These are phyloP conservation scores for Trametes elegans DNA, from an alignment of 768 basidiomycete genomes.

Conservation along the genomic window DNA sequence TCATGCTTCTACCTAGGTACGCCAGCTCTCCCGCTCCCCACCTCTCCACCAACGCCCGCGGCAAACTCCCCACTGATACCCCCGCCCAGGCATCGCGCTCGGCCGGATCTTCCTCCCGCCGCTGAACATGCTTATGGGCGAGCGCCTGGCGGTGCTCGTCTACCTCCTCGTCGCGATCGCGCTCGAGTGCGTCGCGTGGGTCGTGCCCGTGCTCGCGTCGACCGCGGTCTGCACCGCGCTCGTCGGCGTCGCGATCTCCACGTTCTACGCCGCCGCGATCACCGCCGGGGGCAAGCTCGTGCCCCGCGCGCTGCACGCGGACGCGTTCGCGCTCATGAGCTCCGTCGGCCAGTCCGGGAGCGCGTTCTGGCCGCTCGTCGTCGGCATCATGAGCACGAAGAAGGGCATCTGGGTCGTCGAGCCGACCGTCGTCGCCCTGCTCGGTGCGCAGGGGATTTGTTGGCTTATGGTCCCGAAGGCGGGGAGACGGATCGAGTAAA, in stretches of 20 bases:
- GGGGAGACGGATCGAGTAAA: slow-evolving; percentile 19
- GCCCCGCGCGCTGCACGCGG: slow-evolving; percentile 29
- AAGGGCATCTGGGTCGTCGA: slow-evolving; percentile 31
- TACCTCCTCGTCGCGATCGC: slow-evolving; percentile 30
- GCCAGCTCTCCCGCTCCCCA: not conserved
- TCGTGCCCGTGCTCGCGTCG: slow-evolving; percentile 24
- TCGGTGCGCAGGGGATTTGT: slow-evolving; percentile 26
- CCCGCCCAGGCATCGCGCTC: slow-evolving; percentile 27
- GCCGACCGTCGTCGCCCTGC: slow-evolving; percentile 28
- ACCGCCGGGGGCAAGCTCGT: slow-evolving; percentile 25
- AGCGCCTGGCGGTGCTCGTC: slow-evolving; percentile 29
- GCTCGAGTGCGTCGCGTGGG: slow-evolving; percentile 28
- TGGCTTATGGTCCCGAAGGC: slow-evolving; percentile 28
- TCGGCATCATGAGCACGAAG: slow-evolving; percentile 30
- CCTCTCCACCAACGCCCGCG: not conserved
- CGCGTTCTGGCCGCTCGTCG: slow-evolving; percentile 30
- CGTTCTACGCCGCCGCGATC: slow-evolving; percentile 30
- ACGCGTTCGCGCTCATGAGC: slow-evolving; percentile 31
- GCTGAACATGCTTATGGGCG: slow-evolving; percentile 29
- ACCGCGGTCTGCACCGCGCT: slow-evolving; percentile 30
- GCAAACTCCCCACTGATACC: not conserved
- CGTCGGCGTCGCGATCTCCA: slow-evolving; percentile 32
- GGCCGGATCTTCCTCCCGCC: slow-evolving; percentile 28
- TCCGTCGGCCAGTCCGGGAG: slow-evolving; percentile 31
- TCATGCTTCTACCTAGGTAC: slow-evolving; percentile 29